Evolutionary conservation across 1,284 basidiomycete species (phyloP), one percentile per base, ranked within the genome.

Genomic region (Cutaneotrichosporon mucoides): DNA sequence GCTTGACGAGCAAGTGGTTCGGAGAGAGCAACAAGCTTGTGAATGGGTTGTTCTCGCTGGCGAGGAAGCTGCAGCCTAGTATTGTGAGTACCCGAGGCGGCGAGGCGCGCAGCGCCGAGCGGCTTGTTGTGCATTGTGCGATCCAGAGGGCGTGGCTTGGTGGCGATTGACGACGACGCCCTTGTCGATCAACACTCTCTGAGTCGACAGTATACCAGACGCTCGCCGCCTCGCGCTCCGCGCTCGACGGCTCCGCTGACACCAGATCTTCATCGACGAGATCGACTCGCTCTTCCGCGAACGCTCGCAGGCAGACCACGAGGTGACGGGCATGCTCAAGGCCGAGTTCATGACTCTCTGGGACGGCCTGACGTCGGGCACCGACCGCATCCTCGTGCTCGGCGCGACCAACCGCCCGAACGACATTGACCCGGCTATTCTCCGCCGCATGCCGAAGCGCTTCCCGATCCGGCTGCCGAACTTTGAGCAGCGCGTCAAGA

Each of bases 261-360:
- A 3, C 11, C 63, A 79, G 77, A 86, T 90, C 62, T 90, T 90
- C 75, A 88, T 89, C 70, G 88, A 90, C 74, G 88, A 89, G 76
- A 89, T 90, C 60, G 88, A 90, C 73, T 91, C 89, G 7, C 92
- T 99, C 77, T 80, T 99, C 76, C 82, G 95, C 57, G 92, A 97
- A 76, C 82, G 96, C 63, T 80, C 80, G 10, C 85, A 86, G 55
- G 88, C 88, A 11, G 96, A 99, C 72, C 96, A 99, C 77, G 96
- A 99, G 73, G 95, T 94, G 48, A 98, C 93, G 34, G 92, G 88
- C 5, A 98, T 98, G 93, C 96, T 99, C 87, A 99, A 99, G 80
- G 95, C 95, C 1, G 95, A 99, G 74, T 99, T 99, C 76, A 97
- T 99, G 94, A 96, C 92, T 87, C 81, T 97, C 41, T 99, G 96